Evolutionary conservation across 371 early-diverging fungal species (phyloP).

Genomic region (Mortierella sp.): DNA sequence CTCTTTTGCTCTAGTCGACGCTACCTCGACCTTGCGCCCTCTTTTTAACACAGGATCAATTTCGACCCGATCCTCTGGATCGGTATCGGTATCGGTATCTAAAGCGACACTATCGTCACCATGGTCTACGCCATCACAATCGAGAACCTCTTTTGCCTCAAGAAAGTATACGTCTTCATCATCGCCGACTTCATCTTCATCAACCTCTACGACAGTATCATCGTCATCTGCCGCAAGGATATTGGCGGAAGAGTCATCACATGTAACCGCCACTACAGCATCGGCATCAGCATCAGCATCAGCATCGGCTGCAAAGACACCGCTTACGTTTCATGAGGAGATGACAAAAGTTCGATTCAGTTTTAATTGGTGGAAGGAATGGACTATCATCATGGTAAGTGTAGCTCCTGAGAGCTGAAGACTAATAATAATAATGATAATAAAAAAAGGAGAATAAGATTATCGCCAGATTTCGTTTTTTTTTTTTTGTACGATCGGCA

Average conservation of each 20-base stretch:
- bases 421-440: not conserved
- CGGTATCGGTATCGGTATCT: constrained; percentile 1
- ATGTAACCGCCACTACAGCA: not conserved
- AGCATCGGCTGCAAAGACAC: constrained; percentile 3
- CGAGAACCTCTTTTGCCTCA: constrained; percentile 9
- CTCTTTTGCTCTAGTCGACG: not conserved
- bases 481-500: not conserved
- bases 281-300: constrained; percentile 1
- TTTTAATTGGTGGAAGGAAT: constrained; percentile 66
- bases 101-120: not conserved
- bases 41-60: constrained; percentile 1
- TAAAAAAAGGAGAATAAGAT: not conserved
- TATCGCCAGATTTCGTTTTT: not conserved
- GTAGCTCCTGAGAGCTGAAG: not conserved
- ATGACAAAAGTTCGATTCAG: constrained; percentile 55
- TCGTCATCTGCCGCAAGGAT: constrained; percentile 18
- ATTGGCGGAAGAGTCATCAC: constrained; percentile 20
- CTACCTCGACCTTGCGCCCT: not conserved
- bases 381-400: constrained; percentile 60
- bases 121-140: not conserved
- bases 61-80: constrained; percentile 16
- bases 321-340: constrained; percentile 42
- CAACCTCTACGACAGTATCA: constrained; percentile 19
- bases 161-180: constrained; percentile 24
- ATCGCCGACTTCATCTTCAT: constrained; percentile 8